Base-by-base conservation (phyloP, 1,284 basidiomycete genomes). In the Neonothopanus nambi region DNA sequence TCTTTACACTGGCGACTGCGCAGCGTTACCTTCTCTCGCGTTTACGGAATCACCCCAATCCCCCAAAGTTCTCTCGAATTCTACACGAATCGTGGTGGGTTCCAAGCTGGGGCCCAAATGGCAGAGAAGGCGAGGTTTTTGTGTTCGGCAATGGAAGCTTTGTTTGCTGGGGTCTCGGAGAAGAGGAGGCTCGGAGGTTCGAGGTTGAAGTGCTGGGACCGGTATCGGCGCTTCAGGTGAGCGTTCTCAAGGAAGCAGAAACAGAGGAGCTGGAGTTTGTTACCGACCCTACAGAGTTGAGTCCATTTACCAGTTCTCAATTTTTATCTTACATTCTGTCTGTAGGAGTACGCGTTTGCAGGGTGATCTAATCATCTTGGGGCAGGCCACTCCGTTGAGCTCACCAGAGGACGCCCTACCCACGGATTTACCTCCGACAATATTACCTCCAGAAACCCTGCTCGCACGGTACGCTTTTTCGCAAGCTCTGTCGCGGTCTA, bases 241-340 rank as follows among this genome's bases (percentile, higher is more conserved):
- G 77, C 1, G 75, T 79, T 1, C 71, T 94, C 48, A 76, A 69
- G 37, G 89, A 91, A 51, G 75, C 83, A 24, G 92, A 95, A 74
- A 89, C 89, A 18, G 93, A 95, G 64, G 91, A 94, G 61, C 78
- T 95, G 35, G 93, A 95, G 65, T 95, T 94, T 70, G 90, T 93
- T 7, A 87, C 89, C 21, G 93, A 95, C 70, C 89, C 90, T 28
- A 85, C 76, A 52, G 91, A 94, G 89, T 93, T 52, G 47, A 45
- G 52, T 51, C 21, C n/a, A 46, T 51, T 21, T 59, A 43, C 54
- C 52, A 62, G 57, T 61, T 55, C 58, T 12, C 48, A 39, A 20
- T 52, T 48, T n/a, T n/a, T 36, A 17, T 50, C 59, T 33, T 41
- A 52, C 55, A 7, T 43, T 21, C 30, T 59, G 49, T 28, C 36